Conservation (phyloP, 129 eudicot species). For the Helianthus annuus region DNA sequence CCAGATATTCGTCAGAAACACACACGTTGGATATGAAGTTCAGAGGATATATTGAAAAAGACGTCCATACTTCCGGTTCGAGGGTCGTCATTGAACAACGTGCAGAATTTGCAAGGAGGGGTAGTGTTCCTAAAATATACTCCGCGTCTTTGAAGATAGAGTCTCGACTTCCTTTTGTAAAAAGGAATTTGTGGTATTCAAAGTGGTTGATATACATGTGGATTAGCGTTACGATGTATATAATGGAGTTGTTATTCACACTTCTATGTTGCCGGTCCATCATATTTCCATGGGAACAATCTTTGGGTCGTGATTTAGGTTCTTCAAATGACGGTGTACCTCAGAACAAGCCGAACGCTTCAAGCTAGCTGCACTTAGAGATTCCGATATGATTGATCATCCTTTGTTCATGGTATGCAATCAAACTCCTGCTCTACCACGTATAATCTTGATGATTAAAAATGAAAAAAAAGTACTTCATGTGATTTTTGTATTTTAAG, state of each 20-base stretch:
- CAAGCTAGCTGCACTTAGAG: slow-evolving; percentile 28
- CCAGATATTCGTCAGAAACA: slow-evolving; percentile 81
- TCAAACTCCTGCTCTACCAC: background rate
- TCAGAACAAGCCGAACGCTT: slow-evolving; percentile 22
- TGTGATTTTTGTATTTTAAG: no score
- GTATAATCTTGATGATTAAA: slow-evolving; percentile 20
- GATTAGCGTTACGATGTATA: no score
- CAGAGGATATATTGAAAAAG: no score
- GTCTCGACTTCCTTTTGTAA: no score
- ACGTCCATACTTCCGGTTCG: slow-evolving; percentile 53
- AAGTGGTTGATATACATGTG: no score
- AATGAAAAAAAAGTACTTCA: no score
- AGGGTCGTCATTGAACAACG: slow-evolving; percentile 74
- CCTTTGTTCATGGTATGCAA: slow-evolving; percentile 23
- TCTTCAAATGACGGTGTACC: no score
- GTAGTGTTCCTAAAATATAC: slow-evolving; percentile 86
- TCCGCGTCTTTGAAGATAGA: slow-evolving; percentile 58
- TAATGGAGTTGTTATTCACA: no score
- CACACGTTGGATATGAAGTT: slow-evolving; percentile 60
- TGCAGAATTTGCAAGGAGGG: slow-evolving; percentile 65
- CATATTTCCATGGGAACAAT: no score
- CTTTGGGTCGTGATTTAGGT: no score
- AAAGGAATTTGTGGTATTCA: no score
- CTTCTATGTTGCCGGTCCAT: no score
- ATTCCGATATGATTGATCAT: slow-evolving; percentile 1